These are phyloP conservation scores for Elaeis oleifera DNA, from an alignment of 202 grass and related monocot genomes.

Conservation along the genomic window DNA sequence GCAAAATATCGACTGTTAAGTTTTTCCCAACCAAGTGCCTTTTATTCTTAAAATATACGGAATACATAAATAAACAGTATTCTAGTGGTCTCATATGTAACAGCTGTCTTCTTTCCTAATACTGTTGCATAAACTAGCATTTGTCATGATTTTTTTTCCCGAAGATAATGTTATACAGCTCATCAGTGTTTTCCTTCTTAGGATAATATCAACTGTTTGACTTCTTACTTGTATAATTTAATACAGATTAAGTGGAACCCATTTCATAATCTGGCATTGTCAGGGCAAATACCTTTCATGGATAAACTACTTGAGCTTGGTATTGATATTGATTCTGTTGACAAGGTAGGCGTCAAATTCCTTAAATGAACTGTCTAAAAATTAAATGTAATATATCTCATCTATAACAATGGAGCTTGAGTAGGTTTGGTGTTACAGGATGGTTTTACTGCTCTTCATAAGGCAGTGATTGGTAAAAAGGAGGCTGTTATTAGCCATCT, in stretches of 20 bases:
- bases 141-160: too few species aligned
- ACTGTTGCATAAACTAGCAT: too few species aligned
- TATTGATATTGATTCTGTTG: constrained; percentile 64
- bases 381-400: background rate
- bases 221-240: constrained; percentile 6
- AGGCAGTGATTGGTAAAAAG: constrained; percentile 77
- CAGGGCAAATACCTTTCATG: constrained; percentile 82
- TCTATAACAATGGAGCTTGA: constrained; percentile 1
- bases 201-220: too few species aligned
- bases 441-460: constrained; percentile 80
- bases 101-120: too few species aligned
- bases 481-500: constrained; percentile 94
- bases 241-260: constrained; percentile 83
- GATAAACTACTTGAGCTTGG: constrained; percentile 66
- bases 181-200: too few species aligned
- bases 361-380: constrained; percentile 3
- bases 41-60: background rate
- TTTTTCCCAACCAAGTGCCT: constrained; percentile 8
- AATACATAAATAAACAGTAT: too few species aligned
- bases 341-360: constrained; percentile 30
- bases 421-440: constrained; percentile 43
- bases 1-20: constrained; percentile 74
- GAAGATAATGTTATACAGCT: too few species aligned
- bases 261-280: constrained; percentile 57
- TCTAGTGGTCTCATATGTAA: too few species aligned